Percentiles rank a stretch among this genome's conserved stretches.
Conservation (phyloP, 805 yeast species). For the Starmerella asiatica region DNA sequence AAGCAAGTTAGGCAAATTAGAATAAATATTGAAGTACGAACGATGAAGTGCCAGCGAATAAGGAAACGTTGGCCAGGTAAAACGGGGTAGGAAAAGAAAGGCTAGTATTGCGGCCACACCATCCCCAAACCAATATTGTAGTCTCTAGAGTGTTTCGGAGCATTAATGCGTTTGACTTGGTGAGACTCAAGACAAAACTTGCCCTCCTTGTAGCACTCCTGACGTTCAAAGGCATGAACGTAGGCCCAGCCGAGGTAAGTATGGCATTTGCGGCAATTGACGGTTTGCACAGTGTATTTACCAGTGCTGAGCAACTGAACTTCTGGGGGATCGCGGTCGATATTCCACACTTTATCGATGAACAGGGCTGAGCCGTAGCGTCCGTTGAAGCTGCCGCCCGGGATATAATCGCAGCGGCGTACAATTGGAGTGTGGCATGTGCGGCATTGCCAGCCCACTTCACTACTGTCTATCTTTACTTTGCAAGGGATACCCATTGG, state of each 20-base stretch:
- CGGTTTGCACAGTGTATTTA: slow-evolving; percentile 9
- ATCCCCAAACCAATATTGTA: neutral
- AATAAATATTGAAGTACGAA: too few relatives aligned
- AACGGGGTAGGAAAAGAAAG: too few relatives aligned
- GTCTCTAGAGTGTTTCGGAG: neutral
- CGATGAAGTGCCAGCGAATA: too few relatives aligned
- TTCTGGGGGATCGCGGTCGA: slow-evolving; percentile 5
- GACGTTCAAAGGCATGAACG: slow-evolving; percentile 5
- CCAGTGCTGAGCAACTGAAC: slow-evolving; percentile 10
- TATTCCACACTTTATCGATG: slow-evolving; percentile 7
- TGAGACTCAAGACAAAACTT: slow-evolving; percentile 12
- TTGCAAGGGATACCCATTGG: slow-evolving; percentile 15
- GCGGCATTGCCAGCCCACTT: slow-evolving; percentile 10
- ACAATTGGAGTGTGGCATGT: slow-evolving; percentile 9
- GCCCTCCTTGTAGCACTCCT: slow-evolving; percentile 14
- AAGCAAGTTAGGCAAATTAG: too few relatives aligned
- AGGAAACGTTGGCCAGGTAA: too few relatives aligned
- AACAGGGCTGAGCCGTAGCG: slow-evolving; percentile 9
- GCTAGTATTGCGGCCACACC: too few relatives aligned
- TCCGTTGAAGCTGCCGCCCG: slow-evolving; percentile 12
- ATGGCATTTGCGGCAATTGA: slow-evolving; percentile 13
- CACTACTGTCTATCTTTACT: slow-evolving; percentile 1
- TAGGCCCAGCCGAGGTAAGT: slow-evolving; percentile 16
- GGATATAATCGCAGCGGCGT: slow-evolving; percentile 4
- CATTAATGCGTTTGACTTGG: neutral